A percentile compares a stretch with the other conserved stretches of the same genome.
phyloP scores from a whole-genome alignment of 2,329 filamentous ascomycete genomes.

The Septoria linicola region DNA sequence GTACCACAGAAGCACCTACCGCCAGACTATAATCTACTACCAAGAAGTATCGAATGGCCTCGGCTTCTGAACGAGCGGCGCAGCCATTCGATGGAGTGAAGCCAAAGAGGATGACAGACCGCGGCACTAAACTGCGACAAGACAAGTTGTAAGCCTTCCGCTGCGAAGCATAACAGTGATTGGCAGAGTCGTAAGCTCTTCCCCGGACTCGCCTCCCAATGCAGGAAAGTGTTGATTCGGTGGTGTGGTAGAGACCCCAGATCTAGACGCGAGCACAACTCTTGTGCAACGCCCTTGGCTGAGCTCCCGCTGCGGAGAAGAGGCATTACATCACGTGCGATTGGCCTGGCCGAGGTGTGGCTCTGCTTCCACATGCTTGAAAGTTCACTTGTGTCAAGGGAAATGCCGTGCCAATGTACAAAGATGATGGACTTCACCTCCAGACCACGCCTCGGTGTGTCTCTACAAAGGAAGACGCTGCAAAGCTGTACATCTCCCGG shows the following conservation, averaged over 20 bases:
- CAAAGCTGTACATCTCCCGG: no score
- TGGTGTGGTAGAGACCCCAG: background rate
- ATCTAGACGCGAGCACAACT: background rate
- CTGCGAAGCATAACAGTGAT: background rate
- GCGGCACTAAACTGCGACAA: conserved; percentile 1
- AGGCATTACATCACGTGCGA: background rate
- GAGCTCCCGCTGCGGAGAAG: conserved; percentile 3
- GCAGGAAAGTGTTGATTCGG: background rate
- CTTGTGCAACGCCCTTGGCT: background rate
- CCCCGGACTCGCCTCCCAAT: background rate
- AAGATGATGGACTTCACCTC: background rate
- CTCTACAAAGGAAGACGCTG: no score
- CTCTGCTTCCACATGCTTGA: conserved; percentile 4
- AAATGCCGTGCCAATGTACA: background rate
- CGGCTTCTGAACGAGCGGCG: background rate
- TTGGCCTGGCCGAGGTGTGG: conserved; percentile 5
- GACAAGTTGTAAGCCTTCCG: background rate
- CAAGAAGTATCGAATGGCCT: conserved; percentile 2
- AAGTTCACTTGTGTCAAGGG: background rate
- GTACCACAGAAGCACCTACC: background rate
- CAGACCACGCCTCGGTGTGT: background rate
- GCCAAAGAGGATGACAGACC: background rate
- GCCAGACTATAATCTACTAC: background rate
- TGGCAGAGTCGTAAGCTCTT: conserved; percentile 8
- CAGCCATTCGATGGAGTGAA: background rate